Percentiles rank a stretch among this genome's conserved stretches.
phyloP scores from a whole-genome alignment of 345 rosid genomes.

The Passiflora organensis region DNA sequence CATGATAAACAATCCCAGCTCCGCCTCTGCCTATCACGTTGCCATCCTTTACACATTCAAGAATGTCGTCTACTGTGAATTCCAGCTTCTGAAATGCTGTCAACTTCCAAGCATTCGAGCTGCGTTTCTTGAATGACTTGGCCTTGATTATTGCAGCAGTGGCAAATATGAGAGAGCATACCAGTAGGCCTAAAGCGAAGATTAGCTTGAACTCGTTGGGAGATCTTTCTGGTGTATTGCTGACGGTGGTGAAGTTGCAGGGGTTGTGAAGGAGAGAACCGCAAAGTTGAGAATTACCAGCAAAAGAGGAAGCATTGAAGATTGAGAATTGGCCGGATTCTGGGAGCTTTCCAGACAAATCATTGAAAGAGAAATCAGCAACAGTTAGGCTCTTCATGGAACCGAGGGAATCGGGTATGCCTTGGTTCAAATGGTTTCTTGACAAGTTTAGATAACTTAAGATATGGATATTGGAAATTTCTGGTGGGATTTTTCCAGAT shows the following conservation, averaged over 20 bases:
- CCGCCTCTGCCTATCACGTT: slow-evolving; percentile 95
- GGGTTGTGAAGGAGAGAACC: slow-evolving; percentile 55
- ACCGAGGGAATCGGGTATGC: slow-evolving; percentile 59
- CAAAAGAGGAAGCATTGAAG: slow-evolving; percentile 81
- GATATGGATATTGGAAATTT: slow-evolving; percentile 46
- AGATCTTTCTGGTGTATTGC: slow-evolving; percentile 26
- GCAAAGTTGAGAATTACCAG: slow-evolving; percentile 82
- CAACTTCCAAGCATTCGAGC: slow-evolving; percentile 66
- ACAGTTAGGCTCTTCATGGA: slow-evolving; percentile 71
- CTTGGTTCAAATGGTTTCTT: slow-evolving; percentile 61
- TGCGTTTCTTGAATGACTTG: slow-evolving; percentile 25
- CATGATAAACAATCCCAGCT: slow-evolving; percentile 82
- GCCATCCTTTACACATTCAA: slow-evolving; percentile 76
- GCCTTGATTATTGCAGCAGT: slow-evolving; percentile 62
- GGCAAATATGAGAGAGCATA: slow-evolving; percentile 64
- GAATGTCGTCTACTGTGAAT: slow-evolving; percentile 75
- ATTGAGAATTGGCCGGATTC: slow-evolving; percentile 64
- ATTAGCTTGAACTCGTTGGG: slow-evolving; percentile 53
- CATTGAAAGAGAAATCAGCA: slow-evolving; percentile 85
- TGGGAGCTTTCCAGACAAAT: slow-evolving; percentile 74
- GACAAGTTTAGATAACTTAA: slow-evolving; percentile 76
- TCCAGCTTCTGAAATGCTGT: slow-evolving; percentile 70
- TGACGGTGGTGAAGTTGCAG: slow-evolving; percentile 41
- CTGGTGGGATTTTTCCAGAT: slow-evolving; percentile 61
- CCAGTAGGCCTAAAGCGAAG: slow-evolving; percentile 72